Conservation (phyloP, 495 filamentous ascomycete species). For the Pseudoneurospora amorphoporcata region DNA sequence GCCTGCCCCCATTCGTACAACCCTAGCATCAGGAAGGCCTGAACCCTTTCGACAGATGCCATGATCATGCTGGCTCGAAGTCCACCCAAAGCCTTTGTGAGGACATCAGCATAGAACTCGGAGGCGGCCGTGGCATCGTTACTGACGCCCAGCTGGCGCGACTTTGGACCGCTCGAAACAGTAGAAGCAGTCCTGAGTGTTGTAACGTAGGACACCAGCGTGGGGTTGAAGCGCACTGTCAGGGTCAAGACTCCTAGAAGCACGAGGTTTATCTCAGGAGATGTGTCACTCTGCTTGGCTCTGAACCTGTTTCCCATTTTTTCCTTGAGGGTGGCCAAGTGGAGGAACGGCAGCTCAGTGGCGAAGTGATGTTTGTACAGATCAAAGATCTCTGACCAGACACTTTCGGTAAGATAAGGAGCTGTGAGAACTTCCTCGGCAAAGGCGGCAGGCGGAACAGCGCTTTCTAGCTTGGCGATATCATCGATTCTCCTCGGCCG, state of each 20-base stretch:
- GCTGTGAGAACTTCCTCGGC: slow-evolving; percentile 41
- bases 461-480: slow-evolving; percentile 29
- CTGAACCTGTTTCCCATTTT: slow-evolving; percentile 32
- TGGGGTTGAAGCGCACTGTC: slow-evolving; percentile 67
- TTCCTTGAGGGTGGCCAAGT: slow-evolving; percentile 64
- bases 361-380: slow-evolving; percentile 77
- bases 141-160: slow-evolving; percentile 16
- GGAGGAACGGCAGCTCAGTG: slow-evolving; percentile 72
- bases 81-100: slow-evolving; percentile 54
- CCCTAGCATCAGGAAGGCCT: slow-evolving; percentile 72
- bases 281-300: slow-evolving; percentile 35
- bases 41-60: slow-evolving; percentile 58
- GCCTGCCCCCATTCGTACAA: slow-evolving; percentile 80
- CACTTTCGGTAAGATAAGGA: slow-evolving; percentile 51
- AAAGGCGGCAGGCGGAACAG: slow-evolving; percentile 18
- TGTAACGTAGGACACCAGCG: slow-evolving; percentile 53
- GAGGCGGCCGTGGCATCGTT: slow-evolving; percentile 56
- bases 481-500: slow-evolving; percentile 46
- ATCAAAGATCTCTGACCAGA: slow-evolving; percentile 65
- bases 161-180: slow-evolving; percentile 25
- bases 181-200: slow-evolving; percentile 24
- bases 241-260: slow-evolving; percentile 69
- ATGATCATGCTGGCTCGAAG: slow-evolving; percentile 43
- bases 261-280: slow-evolving; percentile 47
- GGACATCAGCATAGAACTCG: slow-evolving; percentile 66